phyloP scores from a whole-genome alignment of 371 early-diverging fungal species.

The Mortierella sp. region DNA sequence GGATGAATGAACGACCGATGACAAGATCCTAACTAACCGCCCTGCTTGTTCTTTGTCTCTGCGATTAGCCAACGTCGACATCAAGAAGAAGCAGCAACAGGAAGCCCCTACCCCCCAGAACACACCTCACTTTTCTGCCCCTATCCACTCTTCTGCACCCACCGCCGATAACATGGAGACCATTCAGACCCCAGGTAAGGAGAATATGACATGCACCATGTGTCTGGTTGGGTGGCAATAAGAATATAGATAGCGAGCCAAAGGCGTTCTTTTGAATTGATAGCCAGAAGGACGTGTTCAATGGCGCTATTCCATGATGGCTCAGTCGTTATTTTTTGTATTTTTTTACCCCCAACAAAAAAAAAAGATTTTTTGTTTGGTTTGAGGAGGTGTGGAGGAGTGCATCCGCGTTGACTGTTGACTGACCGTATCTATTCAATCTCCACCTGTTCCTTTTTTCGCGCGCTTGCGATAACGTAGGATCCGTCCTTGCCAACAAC shows the following conservation, averaged over 20 bases:
- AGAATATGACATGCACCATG: background rate
- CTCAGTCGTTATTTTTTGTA: constrained; percentile 1
- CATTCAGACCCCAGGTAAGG: constrained; percentile 52
- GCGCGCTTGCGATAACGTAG: constrained; percentile 4
- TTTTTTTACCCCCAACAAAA: constrained; percentile 24
- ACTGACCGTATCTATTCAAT: constrained; percentile 5
- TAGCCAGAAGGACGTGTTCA: background rate
- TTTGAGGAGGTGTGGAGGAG: constrained; percentile 4
- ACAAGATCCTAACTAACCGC: background rate
- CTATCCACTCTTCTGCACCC: constrained; percentile 64
- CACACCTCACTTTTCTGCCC: constrained; percentile 78
- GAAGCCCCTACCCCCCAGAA: constrained; percentile 83
- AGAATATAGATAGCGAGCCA: background rate
- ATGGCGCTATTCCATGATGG: constrained; percentile 9
- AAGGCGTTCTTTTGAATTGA: background rate
- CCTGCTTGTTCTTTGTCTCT: background rate
- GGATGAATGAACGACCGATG: background rate
- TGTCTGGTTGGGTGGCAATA: constrained; percentile 1
- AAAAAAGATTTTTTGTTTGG: constrained; percentile 16
- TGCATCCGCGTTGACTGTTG: constrained; percentile 2
- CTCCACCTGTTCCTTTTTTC: constrained; percentile 1
- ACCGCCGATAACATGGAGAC: constrained; percentile 62
- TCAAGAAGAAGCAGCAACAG: constrained; percentile 66
- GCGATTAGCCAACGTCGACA: constrained; percentile 51
- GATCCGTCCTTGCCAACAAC: constrained; percentile 60